Evolutionary conservation across 2,329 filamentous ascomycete genomes (phyloP).

Genomic region (Claviceps citrina): DNA sequence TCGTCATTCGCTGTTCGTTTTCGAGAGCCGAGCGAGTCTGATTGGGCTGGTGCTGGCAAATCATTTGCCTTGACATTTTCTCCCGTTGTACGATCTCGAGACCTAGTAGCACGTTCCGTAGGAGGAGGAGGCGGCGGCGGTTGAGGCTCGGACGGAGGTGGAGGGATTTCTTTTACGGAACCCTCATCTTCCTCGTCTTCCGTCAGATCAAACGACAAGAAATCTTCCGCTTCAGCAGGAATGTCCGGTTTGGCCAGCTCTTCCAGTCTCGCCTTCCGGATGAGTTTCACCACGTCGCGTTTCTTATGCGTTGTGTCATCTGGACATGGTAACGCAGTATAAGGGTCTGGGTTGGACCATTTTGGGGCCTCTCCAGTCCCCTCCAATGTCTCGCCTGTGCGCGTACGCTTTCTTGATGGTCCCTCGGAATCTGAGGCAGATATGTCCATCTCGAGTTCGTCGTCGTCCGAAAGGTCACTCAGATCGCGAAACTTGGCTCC

Average conservation of each 20-base stretch:
- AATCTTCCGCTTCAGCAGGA: slow-evolving; percentile 55
- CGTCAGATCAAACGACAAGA: slow-evolving; percentile 69
- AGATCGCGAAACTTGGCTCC: slow-evolving; percentile 38
- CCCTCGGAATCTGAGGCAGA: slow-evolving; percentile 24
- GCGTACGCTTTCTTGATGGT: slow-evolving; percentile 23
- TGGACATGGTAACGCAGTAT: slow-evolving; percentile 70
- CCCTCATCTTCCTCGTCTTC: slow-evolving; percentile 32
- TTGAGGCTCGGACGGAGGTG: slow-evolving; percentile 10
- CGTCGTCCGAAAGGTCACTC: slow-evolving; percentile 46
- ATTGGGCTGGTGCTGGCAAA: slow-evolving; percentile 14
- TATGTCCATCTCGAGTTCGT: slow-evolving; percentile 50
- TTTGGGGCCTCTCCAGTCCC: slow-evolving; percentile 43
- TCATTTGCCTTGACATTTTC: slow-evolving; percentile 9
- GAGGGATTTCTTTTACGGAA: slow-evolving; percentile 7
- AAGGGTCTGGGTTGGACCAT: slow-evolving; percentile 94
- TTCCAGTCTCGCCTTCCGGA: slow-evolving; percentile 69
- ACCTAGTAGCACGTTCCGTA: neutral
- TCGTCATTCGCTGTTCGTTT: slow-evolving; percentile 63
- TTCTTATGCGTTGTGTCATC: slow-evolving; percentile 61
- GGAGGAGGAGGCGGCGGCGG: slow-evolving; percentile 5
- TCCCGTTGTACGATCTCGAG: neutral
- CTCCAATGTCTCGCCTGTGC: slow-evolving; percentile 14
- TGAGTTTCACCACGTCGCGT: slow-evolving; percentile 76
- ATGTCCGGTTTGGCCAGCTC: slow-evolving; percentile 31
- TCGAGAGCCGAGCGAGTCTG: slow-evolving; percentile 41